Percentiles rank a stretch among this genome's conserved stretches.
phyloP scores from a whole-genome alignment of 1,284 basidiomycete genomes.

The Ceratobasidium theobromae region DNA sequence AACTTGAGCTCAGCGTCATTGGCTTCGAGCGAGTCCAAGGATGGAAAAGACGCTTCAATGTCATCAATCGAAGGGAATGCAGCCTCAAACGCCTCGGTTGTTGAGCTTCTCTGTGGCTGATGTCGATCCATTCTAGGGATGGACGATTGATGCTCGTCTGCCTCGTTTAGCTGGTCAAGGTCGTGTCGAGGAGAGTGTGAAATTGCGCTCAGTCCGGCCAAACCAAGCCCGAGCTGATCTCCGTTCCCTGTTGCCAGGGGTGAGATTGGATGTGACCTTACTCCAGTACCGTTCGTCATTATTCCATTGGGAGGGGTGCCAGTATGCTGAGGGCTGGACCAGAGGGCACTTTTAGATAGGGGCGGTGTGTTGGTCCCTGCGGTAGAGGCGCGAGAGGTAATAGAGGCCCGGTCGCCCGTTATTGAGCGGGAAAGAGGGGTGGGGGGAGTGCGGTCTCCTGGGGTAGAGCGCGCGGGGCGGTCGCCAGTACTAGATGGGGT shows the following conservation, averaged over 20 bases:
- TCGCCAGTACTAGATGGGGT: conserved; percentile 9
- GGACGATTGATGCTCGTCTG: background rate
- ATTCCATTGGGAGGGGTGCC: background rate
- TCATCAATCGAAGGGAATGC: conserved; percentile 23
- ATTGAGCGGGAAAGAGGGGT: background rate
- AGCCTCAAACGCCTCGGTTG: background rate
- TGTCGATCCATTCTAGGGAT: no score
- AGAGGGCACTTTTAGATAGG: conserved; percentile 4
- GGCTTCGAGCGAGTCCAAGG: background rate
- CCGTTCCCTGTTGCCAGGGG: conserved; percentile 22
- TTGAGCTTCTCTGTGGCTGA: background rate
- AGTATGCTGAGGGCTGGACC: conserved; percentile 8
- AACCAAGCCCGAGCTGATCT: background rate
- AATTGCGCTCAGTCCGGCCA: background rate
- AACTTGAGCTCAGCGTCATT: conserved; percentile 1
- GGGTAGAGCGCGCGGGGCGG: background rate
- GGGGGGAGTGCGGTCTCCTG: background rate
- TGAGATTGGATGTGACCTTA: background rate
- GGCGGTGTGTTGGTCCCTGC: conserved; percentile 21
- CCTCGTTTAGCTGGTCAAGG: no score
- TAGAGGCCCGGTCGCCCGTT: background rate
- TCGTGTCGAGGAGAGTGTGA: no score
- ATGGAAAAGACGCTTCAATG: conserved; percentile 8
- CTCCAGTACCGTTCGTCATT: conserved; percentile 6
- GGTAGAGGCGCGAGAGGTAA: background rate